Evolutionary conservation across 192 early-diverging fungal species (phyloP), one percentile per base, ranked within the genome.

Genomic region (Backusella mclennaniae): DNA sequence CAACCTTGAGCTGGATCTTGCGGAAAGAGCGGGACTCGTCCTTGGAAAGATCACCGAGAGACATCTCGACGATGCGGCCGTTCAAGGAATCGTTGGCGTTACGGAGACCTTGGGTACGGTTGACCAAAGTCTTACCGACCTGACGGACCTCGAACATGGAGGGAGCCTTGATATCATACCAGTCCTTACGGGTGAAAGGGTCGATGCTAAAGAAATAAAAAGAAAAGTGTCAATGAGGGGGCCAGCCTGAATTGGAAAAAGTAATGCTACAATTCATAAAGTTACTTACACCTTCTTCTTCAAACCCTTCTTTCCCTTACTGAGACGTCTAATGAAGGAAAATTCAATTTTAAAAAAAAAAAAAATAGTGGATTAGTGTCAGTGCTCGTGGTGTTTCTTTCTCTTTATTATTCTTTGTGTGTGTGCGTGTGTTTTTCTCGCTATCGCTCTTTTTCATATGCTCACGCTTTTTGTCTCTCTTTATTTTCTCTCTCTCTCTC

Each of bases 101-200:
- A 95, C 93, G 96, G 85, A 97, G 87, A 89, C 97, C 97, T 92
- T 97, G 96, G 89, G 95, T 97, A 77, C 97, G 95, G 96, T 99
- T 99, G 88, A 98, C 97, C 73, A 99, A 92, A 78, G 97, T 99
- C 92, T 99, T 99, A 82, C 97, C 97, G 75, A 95, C 91, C 75
- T 94, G 88, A 84, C 96, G 94, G 73, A 90, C 90, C 75, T 93
- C 92, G 83, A 99, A 99, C 84, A 95, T 91, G 69, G 92, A 91
- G 79, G 97, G 97, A 73, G 95, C 97, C 88, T 96, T 97, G 90
- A 99, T 90, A 86, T 97, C 96, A 85, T 98, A 99, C 97, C 97
- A 99, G 86, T 99, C 97, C 89, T 99, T 99, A 80, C 97, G 94
- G 89, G 94, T 93, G 93, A 98, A 99, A 86, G 97, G 96, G 85